Conservation (phyloP, 2,329 filamentous ascomycete species). For the Aspergillaceae sp. region DNA sequence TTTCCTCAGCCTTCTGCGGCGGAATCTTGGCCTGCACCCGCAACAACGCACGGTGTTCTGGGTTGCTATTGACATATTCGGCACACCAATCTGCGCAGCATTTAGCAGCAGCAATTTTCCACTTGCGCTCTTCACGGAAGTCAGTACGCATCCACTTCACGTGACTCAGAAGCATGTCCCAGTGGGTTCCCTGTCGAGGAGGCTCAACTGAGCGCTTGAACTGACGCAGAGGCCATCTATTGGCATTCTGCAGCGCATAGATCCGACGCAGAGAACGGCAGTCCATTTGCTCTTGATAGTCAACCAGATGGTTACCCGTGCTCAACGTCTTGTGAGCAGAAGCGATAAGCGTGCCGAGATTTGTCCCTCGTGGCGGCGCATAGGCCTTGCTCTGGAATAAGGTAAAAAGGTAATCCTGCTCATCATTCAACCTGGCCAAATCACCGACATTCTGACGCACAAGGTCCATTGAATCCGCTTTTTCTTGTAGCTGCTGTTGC, state of each 20-base stretch:
- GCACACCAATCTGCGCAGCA: constrained; percentile 76
- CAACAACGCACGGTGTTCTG: constrained; percentile 56
- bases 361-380: constrained; percentile 44
- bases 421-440: constrained; percentile 37
- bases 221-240: constrained; percentile 88
- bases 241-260: constrained; percentile 80
- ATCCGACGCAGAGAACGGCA: constrained; percentile 78
- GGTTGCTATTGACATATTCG: constrained; percentile 62
- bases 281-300: constrained; percentile 77
- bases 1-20: constrained; percentile 15
- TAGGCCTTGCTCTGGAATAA: constrained; percentile 54
- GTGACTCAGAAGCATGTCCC: constrained; percentile 79
- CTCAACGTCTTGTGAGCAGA: constrained; percentile 84
- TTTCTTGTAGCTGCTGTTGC: constrained; percentile 41
- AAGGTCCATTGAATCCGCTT: constrained; percentile 31
- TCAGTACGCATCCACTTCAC: constrained; percentile 98
- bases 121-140: constrained; percentile 87
- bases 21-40: constrained; percentile 51
- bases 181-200: constrained; percentile 64
- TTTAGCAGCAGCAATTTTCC: constrained; percentile 75
- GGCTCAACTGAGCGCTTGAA: constrained; percentile 79
- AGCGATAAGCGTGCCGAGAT: constrained; percentile 63
- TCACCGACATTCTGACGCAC: constrained; percentile 38
- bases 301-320: constrained; percentile 73
- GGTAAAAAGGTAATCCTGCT: constrained; percentile 54